Base-by-base conservation (phyloP, 129 eudicot species). In the Flaveria robusta region DNA sequence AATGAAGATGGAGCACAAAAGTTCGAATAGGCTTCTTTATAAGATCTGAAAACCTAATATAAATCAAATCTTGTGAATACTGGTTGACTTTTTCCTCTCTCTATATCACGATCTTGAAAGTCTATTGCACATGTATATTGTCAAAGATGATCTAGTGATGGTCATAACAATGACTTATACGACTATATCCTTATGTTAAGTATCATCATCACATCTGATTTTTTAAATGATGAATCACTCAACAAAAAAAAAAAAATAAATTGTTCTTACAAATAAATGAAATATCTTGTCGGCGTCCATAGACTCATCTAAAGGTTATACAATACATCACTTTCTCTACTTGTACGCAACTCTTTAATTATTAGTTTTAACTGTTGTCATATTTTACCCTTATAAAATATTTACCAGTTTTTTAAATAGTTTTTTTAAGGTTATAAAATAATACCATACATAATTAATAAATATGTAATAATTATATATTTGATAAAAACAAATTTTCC, bases 1-100 rank as follows among this genome's bases (percentile, higher is more conserved):
- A 54, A 55, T 10, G 12, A 43, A 27, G 46, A 24, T 26, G 47
- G 43, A 43, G 27, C 19, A 50, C 49, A 50, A 51, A 62, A 47
- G 22, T 47, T 64, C 31, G 51, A 63, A 59, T 18, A 52, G 34
- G 11, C 1, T 29, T 37, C 13, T 14, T 19, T 27, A 14, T 5
- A 15, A 18, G 70, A 66, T 34, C 2, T 10, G 8, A 66, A 69
- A 46, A 70, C 74, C 62, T 11, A 67, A 67, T 20, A 18, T 34
- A 54, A 34, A 39, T n/a, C 49, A 66, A 31, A 16, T 66, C 26
- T 39, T 66, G 50, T 66, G 26, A 9, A 29, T 54, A 19, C 2
- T 1, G 62, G 27, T 54, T 54, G 62, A 19, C 62, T 19, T 19
- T 7, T 50, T 19, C 19, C 22, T 51, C 8, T 16, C 23, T 47